phyloP scores from a whole-genome alignment of 345 rosid species.

The Garcia nutans region DNA sequence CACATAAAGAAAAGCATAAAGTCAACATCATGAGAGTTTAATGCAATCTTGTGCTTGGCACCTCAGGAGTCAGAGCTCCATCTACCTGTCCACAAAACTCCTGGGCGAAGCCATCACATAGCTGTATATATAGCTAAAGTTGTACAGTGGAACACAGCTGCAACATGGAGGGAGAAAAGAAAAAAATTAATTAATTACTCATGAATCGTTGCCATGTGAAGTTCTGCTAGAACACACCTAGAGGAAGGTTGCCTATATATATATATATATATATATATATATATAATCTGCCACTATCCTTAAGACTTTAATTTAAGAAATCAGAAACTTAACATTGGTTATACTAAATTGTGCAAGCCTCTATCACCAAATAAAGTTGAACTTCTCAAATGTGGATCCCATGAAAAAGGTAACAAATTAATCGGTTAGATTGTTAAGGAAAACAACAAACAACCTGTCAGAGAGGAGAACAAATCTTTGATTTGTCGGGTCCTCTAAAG shows the following conservation, averaged over 20 bases:
- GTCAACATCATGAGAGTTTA: slow-evolving; percentile 4
- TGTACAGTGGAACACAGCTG: slow-evolving; percentile 91
- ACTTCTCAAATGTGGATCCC: background rate
- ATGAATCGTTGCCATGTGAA: background rate
- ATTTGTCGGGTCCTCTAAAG: slow-evolving; percentile 75
- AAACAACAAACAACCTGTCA: slow-evolving; percentile 55
- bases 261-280: too few relatives aligned
- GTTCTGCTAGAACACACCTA: background rate
- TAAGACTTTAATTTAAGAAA: too few relatives aligned
- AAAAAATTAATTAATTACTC: background rate
- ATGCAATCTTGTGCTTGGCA: slow-evolving; percentile 27
- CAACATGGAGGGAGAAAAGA: slow-evolving; percentile 25
- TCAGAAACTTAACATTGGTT: too few relatives aligned
- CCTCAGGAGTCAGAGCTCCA: slow-evolving; percentile 42
- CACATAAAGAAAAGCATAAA: slow-evolving; percentile 9
- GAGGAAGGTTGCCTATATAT: too few relatives aligned
- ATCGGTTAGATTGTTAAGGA: background rate
- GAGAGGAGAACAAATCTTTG: slow-evolving; percentile 90
- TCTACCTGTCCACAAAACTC: slow-evolving; percentile 96
- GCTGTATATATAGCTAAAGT: slow-evolving; percentile 73
- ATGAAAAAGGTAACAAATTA: background rate
- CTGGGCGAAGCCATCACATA: slow-evolving; percentile 74
- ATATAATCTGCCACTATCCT: background rate
- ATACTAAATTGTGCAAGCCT: too few relatives aligned
- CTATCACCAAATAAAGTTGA: too few relatives aligned